Conservation (phyloP, 108 stramenopile genomes). For the Heterococcus sp. region DNA sequence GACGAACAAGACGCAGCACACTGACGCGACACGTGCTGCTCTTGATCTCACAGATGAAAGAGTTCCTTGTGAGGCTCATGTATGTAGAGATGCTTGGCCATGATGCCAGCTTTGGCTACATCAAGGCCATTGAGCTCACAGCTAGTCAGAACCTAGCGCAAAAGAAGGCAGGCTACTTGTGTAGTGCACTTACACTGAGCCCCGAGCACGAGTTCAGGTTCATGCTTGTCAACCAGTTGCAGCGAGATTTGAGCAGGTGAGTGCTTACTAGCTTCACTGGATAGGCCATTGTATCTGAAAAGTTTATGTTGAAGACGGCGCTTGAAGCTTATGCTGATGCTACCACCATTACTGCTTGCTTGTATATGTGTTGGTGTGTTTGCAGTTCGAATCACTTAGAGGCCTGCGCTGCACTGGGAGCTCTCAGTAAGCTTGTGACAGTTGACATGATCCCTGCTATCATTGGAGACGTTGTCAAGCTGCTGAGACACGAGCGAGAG, state of each 20-base stretch:
- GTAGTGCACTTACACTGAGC: slow-evolving; percentile 79
- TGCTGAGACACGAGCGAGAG: slow-evolving; percentile 52
- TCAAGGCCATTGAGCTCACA: slow-evolving; percentile 77
- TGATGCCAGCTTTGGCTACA: slow-evolving; percentile 86
- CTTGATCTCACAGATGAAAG: slow-evolving; percentile 68
- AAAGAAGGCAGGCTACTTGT: slow-evolving; percentile 90
- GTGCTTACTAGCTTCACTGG: no score
- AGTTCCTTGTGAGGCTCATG: slow-evolving; percentile 89
- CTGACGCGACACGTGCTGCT: neutral
- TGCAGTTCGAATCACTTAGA: slow-evolving; percentile 82
- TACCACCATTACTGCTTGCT: no score
- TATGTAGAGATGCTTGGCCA: slow-evolving; percentile 99
- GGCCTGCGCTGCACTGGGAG: slow-evolving; percentile 79
- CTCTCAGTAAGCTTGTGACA: slow-evolving; percentile 73
- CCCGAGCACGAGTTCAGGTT: slow-evolving; percentile 96
- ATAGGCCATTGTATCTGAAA: no score
- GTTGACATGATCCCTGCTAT: slow-evolving; percentile 86
- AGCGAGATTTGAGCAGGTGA: slow-evolving; percentile 75
- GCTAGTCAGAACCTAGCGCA: slow-evolving; percentile 81
- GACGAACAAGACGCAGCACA: no score
- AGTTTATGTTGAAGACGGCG: no score
- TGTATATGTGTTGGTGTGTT: no score
- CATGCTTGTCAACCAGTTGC: slow-evolving; percentile 99
- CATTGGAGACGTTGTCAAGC: slow-evolving; percentile 46
- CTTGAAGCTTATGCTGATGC: no score